These are phyloP conservation scores for Zelonia costaricensis DNA, from an alignment of 208 protist genomes.

Conservation along the genomic window DNA sequence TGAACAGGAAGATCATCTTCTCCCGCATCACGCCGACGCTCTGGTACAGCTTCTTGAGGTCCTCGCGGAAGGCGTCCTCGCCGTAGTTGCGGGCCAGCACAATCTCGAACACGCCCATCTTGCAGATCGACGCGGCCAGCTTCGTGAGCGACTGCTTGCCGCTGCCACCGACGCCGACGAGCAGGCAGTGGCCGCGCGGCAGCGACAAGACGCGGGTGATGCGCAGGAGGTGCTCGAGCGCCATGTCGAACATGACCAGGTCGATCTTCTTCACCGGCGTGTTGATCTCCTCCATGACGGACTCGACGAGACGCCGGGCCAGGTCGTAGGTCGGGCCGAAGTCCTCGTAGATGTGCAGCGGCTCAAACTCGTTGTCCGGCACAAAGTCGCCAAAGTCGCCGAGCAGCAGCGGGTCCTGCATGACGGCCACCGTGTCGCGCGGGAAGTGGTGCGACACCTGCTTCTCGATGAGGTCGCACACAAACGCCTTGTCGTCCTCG, in stretches of 20 bases:
- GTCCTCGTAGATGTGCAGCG: slow-evolving; percentile 93
- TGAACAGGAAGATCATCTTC: slow-evolving; percentile 98
- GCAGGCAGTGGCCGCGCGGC: slow-evolving; percentile 96
- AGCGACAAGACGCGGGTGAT: slow-evolving; percentile 97
- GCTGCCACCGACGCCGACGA: slow-evolving; percentile 97
- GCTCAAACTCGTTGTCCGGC: slow-evolving; percentile 74
- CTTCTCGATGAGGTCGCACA: slow-evolving; percentile 76
- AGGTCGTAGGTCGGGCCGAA: slow-evolving; percentile 82
- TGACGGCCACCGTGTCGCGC: slow-evolving; percentile 41
- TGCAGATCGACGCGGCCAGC: slow-evolving; percentile 93
- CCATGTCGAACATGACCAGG: slow-evolving; percentile 99
- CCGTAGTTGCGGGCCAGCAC: slow-evolving; percentile 97
- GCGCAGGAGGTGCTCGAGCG: slow-evolving; percentile 96
- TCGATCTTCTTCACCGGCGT: slow-evolving; percentile 92
- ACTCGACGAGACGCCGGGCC: slow-evolving; percentile 88
- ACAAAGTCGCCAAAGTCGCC: slow-evolving; percentile 96
- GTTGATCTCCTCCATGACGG: slow-evolving; percentile 96
- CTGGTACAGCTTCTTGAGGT: slow-evolving; percentile 97
- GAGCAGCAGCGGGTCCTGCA: slow-evolving; percentile 94
- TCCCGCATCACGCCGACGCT: slow-evolving; percentile 92
- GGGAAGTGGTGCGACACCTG: slow-evolving; percentile 84
- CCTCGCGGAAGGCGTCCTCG: slow-evolving; percentile 97
- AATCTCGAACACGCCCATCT: slow-evolving; percentile 97
- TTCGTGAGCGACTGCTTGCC: slow-evolving; percentile 98
- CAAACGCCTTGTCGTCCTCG: slow-evolving; percentile 91